Percentiles rank a stretch among this genome's conserved stretches.
phyloP scores from a whole-genome alignment of 2,329 filamentous ascomycete species.

The Aspergillus uvarum region DNA sequence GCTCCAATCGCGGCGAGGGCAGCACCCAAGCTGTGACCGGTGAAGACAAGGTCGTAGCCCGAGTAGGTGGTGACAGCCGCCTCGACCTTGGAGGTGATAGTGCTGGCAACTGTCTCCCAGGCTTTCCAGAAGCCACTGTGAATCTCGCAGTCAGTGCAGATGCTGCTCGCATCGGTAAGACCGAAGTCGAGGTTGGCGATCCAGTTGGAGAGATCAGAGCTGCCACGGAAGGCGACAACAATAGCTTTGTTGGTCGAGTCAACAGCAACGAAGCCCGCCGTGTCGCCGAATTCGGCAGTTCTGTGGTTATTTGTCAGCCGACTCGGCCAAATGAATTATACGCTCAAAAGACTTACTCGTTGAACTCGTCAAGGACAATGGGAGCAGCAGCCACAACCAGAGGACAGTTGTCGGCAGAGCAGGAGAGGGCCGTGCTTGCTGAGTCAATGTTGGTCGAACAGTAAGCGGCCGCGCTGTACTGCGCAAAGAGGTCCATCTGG shows the following conservation, averaged over 20 bases:
- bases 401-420: constrained; percentile 45
- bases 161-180: constrained; percentile 27
- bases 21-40: constrained; percentile 51
- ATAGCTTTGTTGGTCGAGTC: constrained; percentile 44
- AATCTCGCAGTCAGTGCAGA: constrained; percentile 45
- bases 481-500: constrained; percentile 43
- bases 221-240: constrained; percentile 40
- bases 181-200: constrained; percentile 28
- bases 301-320: neutral
- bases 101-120: constrained; percentile 36
- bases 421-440: constrained; percentile 42
- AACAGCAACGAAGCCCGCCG: constrained; percentile 49
- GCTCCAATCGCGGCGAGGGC: constrained; percentile 49
- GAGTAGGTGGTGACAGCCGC: constrained; percentile 40
- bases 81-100: constrained; percentile 38
- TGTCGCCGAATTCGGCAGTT: constrained; percentile 30
- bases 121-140: constrained; percentile 48
- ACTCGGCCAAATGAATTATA: too few relatives aligned
- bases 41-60: constrained; percentile 42
- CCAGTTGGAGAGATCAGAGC: constrained; percentile 29
- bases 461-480: constrained; percentile 52
- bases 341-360: constrained; percentile 34
- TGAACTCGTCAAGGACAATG: constrained; percentile 45
- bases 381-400: constrained; percentile 46
- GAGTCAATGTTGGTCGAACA: constrained; percentile 48